These are phyloP conservation scores for Mercurialis annua DNA, from an alignment of 345 rosid species.

Conservation along the genomic window DNA sequence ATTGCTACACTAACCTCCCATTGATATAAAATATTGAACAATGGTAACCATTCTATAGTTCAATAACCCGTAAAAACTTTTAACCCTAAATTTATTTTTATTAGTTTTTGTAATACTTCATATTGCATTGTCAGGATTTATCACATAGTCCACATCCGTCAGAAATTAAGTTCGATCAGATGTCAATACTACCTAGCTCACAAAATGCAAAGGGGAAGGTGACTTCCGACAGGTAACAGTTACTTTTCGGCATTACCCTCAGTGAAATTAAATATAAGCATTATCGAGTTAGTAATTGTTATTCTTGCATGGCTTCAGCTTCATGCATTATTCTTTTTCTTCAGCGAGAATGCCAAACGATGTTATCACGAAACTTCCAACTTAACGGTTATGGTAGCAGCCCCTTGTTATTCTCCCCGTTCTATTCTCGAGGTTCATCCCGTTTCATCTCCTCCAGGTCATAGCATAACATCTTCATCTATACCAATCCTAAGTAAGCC, in stretches of 20 bases:
- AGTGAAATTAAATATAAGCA: not conserved
- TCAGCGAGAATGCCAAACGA: conserved; percentile 49
- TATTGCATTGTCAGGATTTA: conserved; percentile 44
- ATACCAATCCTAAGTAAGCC: not conserved
- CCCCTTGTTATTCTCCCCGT: conserved; percentile 43
- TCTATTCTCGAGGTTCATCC: conserved; percentile 54
- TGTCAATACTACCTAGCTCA: conserved; percentile 23
- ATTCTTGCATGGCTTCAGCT: conserved; percentile 35
- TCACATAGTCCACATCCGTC: conserved; percentile 34
- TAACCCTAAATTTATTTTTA: not conserved
- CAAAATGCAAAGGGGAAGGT: conserved; percentile 24
- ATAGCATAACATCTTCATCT: conserved; percentile 14
- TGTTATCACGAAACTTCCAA: conserved; percentile 40
- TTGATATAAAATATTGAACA: too few species aligned
- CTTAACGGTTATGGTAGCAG: conserved; percentile 23
- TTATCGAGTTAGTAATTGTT: conserved; percentile 16
- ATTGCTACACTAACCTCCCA: too few species aligned
- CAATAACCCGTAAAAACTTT: too few species aligned
- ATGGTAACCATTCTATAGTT: too few species aligned
- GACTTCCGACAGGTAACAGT: conserved; percentile 48
- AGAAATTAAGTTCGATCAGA: conserved; percentile 44
- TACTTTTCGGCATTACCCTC: conserved; percentile 1
- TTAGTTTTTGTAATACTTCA: not conserved
- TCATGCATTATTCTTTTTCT: conserved; percentile 47
- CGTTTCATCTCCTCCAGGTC: conserved; percentile 35